Conservation (phyloP, 371 early-diverging fungal genomes). For the Mucor irregularis region DNA sequence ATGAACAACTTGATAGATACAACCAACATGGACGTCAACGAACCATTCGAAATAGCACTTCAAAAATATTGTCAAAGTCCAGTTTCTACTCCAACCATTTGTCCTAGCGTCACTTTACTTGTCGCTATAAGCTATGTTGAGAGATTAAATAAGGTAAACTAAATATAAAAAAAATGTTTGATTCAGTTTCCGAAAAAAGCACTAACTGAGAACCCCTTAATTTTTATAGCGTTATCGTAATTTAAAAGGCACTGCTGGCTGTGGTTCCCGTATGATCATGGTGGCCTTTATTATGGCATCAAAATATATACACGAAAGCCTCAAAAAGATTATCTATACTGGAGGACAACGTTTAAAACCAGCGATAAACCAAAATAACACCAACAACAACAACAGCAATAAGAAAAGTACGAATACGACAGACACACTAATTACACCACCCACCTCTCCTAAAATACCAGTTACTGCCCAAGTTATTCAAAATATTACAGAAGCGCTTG, state of each 20-base stretch:
- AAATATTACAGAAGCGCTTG: not conserved
- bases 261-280: slow-evolving; percentile 55
- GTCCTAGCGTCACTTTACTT: slow-evolving; percentile 52
- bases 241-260: slow-evolving; percentile 55
- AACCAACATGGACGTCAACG: slow-evolving; percentile 23
- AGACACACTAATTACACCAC: slow-evolving; percentile 20
- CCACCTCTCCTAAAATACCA: slow-evolving; percentile 26
- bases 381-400: too few relatives aligned
- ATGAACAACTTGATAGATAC: slow-evolving; percentile 34
- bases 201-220: not conserved
- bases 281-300: slow-evolving; percentile 63
- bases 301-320: slow-evolving; percentile 52
- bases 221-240: slow-evolving; percentile 46
- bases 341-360: too few relatives aligned
- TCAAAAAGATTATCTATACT: slow-evolving; percentile 37
- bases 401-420: not conserved
- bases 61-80: slow-evolving; percentile 27
- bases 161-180: slow-evolving; percentile 2
- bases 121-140: slow-evolving; percentile 61
- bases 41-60: slow-evolving; percentile 33
- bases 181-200: slow-evolving; percentile 9
- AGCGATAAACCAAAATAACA: too few relatives aligned
- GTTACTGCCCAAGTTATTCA: not conserved
- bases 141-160: slow-evolving; percentile 57
- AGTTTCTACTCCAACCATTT: slow-evolving; percentile 38